Evolutionary conservation across 176 grass and related monocot genomes (phyloP), one percentile per base, ranked within the genome.

Genomic region (Oryza glaberrima): DNA sequence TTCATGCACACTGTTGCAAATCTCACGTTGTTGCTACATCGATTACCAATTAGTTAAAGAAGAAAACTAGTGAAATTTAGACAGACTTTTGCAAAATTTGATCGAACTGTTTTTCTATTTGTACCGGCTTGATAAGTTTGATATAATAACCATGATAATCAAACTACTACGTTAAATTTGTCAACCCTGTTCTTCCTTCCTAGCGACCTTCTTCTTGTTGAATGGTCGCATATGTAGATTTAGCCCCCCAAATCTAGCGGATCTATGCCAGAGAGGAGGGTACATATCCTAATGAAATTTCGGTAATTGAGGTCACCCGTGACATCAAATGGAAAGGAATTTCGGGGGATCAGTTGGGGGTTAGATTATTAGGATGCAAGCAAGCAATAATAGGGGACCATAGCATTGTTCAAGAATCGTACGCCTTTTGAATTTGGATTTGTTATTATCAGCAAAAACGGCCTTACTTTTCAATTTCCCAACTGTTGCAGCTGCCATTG

Each of bases 291-390:
- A 30, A 58, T 7, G 9, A 60, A 9, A 3, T 43, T 20, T 36
- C 54, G 16, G 52, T 10, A 20, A 84, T 36, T 94, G 92, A 94
- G 79, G 83, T 94, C 88, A 91, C 82, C 70, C 3, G 26, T 94
- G 89, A 94, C 89, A 70, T 94, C 84, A 88, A 88, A 88, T 25
- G 2, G 41, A 7, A 77, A 67, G 66, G 47, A 51, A 77, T 72
- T 45, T 82, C 20, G 12, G 45, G 5, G 23, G 68, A 69, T 28
- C 75, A 16, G 58, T 74, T 16, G 58, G 70, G 79, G 74, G 78
- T 73, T 78, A 74, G 35, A 68, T 82, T 67, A 81, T 75, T n/a
- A 11, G 77, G 47, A 14, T 22, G 15, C 16, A 85, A 60, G 72
- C 66, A 77, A 36, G 67, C 56, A 77, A 56, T 67, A 11, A 40